phyloP scores from a whole-genome alignment of 169 alveolate species.

The Plasmodium berghei region DNA sequence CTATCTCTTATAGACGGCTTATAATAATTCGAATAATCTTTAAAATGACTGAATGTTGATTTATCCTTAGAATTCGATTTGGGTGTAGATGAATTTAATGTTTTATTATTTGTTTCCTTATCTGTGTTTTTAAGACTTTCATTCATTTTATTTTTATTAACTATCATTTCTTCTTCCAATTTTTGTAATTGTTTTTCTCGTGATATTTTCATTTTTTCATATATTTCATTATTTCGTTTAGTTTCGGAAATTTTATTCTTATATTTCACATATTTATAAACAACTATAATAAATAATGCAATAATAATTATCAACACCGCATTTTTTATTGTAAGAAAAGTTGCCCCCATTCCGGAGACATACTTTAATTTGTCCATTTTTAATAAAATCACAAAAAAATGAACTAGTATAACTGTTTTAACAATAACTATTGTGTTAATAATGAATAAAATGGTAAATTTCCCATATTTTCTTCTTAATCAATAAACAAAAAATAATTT shows the following conservation, averaged over 20 bases:
- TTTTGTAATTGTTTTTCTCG: slow-evolving; percentile 64
- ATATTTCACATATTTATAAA: slow-evolving; percentile 34
- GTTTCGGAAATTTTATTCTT: slow-evolving; percentile 29
- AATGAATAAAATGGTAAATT: background rate
- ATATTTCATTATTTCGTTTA: slow-evolving; percentile 40
- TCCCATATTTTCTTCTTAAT: no score
- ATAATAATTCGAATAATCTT: slow-evolving; percentile 55
- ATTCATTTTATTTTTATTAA: slow-evolving; percentile 53
- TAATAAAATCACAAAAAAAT: background rate
- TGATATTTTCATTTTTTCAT: slow-evolving; percentile 61
- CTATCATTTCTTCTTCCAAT: slow-evolving; percentile 67
- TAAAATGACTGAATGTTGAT: slow-evolving; percentile 66
- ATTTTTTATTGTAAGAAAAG: slow-evolving; percentile 29
- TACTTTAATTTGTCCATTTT: slow-evolving; percentile 51
- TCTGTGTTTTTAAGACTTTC: slow-evolving; percentile 52
- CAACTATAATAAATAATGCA: slow-evolving; percentile 16
- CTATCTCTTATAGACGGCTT: slow-evolving; percentile 74
- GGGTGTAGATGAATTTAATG: slow-evolving; percentile 18
- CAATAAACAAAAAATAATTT: no score
- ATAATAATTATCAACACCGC: slow-evolving; percentile 10
- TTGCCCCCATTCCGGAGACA: slow-evolving; percentile 7
- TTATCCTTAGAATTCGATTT: slow-evolving; percentile 54
- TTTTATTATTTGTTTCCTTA: slow-evolving; percentile 34
- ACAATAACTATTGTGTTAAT: background rate
- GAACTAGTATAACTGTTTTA: background rate